Evolutionary conservation across 2,329 filamentous ascomycete species (phyloP).

Genomic region (Colletotrichum limetticola): DNA sequence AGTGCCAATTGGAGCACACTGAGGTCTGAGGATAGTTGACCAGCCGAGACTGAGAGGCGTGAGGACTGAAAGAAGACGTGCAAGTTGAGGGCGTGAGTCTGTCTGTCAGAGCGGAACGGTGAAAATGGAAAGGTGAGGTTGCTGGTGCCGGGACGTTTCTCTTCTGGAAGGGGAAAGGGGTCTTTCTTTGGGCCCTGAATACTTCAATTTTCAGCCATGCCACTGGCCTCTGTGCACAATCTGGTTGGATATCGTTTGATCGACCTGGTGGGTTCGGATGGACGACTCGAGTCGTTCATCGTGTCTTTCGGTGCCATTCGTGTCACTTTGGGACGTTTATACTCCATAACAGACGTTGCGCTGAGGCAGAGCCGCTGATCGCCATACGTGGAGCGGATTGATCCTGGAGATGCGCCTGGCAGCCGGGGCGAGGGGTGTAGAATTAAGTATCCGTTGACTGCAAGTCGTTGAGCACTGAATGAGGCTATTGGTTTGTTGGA

Average conservation of each 20-base stretch:
- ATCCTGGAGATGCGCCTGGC: background rate
- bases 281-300: constrained; percentile 3
- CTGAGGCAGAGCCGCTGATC: constrained; percentile 14
- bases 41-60: background rate
- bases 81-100: background rate
- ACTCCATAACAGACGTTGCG: constrained; percentile 1
- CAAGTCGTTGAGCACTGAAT: background rate
- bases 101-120: background rate
- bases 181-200: background rate
- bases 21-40: background rate
- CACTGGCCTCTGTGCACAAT: background rate
- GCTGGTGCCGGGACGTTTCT: background rate
- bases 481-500: too few species aligned
- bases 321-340: background rate
- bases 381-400: background rate
- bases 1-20: constrained; percentile 5
- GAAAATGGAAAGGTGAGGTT: background rate
- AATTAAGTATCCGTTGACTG: background rate
- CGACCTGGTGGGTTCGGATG: constrained; percentile 8
- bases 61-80: background rate
- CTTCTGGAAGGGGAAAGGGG: background rate
- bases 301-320: constrained; percentile 12
- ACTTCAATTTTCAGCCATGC: background rate
- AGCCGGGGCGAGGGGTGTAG: background rate
- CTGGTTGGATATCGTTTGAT: background rate